These are phyloP conservation scores for Alternaria atra DNA, from an alignment of 2,329 filamentous ascomycete genomes.

Conservation along the genomic window DNA sequence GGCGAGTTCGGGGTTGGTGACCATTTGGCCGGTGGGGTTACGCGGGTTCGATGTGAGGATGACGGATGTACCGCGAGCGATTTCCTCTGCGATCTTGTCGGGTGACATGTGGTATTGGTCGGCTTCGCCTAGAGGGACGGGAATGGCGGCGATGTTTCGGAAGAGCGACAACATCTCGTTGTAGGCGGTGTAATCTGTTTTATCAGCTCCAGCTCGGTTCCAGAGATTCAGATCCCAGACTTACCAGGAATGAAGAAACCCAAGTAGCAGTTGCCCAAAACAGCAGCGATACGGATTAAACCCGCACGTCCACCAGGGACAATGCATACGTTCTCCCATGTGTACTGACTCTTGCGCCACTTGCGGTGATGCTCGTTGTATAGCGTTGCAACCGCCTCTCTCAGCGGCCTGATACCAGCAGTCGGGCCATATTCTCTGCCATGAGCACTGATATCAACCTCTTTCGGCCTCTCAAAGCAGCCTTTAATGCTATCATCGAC, in stretches of 20 bases:
- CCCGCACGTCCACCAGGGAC: conserved; percentile 93
- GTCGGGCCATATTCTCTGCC: conserved; percentile 91
- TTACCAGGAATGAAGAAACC: conserved; percentile 83
- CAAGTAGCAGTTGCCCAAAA: conserved; percentile 89
- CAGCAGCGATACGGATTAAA: conserved; percentile 91
- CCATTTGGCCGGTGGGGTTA: conserved; percentile 74
- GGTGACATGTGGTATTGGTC: conserved; percentile 94
- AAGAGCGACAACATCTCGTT: conserved; percentile 97
- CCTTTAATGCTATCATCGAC: conserved; percentile 92
- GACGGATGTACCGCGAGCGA: conserved; percentile 78
- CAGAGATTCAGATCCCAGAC: not conserved
- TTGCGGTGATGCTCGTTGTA: conserved; percentile 94
- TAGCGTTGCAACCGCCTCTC: conserved; percentile 86
- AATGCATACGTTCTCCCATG: conserved; percentile 85
- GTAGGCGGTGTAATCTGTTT: conserved; percentile 85
- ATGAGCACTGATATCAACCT: conserved; percentile 78
- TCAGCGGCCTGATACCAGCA: conserved; percentile 88
- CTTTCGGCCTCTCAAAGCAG: conserved; percentile 82
- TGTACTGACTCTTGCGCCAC: conserved; percentile 88
- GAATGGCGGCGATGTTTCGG: conserved; percentile 70
- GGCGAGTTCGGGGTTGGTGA: conserved; percentile 83
- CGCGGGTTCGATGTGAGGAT: conserved; percentile 95
- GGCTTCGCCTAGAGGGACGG: conserved; percentile 75
- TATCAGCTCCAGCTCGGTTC: conserved; percentile 14
- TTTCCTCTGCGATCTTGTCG: conserved; percentile 91